Percentiles rank a stretch among this genome's conserved stretches.
These are phyloP conservation scores for Apiospora phragmitis DNA, from an alignment of 2,329 filamentous ascomycete genomes.

Conservation along the genomic window DNA sequence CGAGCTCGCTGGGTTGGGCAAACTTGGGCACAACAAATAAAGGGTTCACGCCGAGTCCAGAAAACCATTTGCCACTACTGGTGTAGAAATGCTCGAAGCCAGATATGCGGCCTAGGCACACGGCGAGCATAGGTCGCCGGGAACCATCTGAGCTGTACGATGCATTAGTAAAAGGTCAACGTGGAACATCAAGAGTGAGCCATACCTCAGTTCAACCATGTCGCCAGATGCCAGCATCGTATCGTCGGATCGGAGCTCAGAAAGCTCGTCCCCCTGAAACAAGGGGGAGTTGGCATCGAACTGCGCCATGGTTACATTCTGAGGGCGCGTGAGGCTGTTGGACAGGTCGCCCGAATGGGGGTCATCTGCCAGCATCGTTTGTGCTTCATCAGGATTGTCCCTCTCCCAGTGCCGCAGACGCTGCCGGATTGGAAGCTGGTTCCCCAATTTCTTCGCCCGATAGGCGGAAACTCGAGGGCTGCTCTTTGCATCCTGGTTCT, in stretches of 20 bases:
- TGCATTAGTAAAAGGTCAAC: constrained; percentile 14
- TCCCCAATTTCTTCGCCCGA: neutral
- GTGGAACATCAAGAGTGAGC: neutral
- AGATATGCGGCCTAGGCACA: constrained; percentile 54
- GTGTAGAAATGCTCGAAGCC: constrained; percentile 56
- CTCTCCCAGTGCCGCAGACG: constrained; percentile 43
- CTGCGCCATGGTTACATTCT: constrained; percentile 29
- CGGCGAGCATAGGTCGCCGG: constrained; percentile 48
- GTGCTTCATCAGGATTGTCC: constrained; percentile 31
- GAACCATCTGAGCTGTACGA: constrained; percentile 34
- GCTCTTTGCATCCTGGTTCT: constrained; percentile 6
- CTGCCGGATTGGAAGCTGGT: constrained; percentile 36
- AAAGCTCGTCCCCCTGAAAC: constrained; percentile 38
- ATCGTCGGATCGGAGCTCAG: constrained; percentile 35
- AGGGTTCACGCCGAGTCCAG: constrained; percentile 41
- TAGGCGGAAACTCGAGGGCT: neutral
- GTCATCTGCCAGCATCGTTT: constrained; percentile 29
- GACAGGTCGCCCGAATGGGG: constrained; percentile 26
- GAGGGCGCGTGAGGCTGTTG: constrained; percentile 39
- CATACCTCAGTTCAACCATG: constrained; percentile 49
- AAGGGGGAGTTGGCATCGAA: constrained; percentile 32
- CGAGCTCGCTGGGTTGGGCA: constrained; percentile 40
- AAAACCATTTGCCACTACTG: constrained; percentile 51
- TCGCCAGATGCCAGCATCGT: constrained; percentile 44
- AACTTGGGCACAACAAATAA: constrained; percentile 54